Evolutionary conservation across 352 stramenopile species (phyloP).

Genomic region (Hyaloperonospora brassicae): DNA sequence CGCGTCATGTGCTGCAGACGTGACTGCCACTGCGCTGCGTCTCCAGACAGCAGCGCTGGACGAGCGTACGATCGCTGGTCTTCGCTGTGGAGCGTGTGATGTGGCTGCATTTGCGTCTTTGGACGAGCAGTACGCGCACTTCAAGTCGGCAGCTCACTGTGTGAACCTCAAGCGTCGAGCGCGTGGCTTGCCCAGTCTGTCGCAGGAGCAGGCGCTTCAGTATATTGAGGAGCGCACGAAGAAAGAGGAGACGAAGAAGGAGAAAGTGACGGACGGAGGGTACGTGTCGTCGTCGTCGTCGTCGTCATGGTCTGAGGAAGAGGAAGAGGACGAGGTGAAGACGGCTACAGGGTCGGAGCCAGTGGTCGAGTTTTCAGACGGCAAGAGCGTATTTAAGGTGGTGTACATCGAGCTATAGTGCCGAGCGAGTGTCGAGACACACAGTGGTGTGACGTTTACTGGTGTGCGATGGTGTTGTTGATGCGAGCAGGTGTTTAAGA

Average conservation of each 20-base stretch:
- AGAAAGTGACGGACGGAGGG: conserved; percentile 13
- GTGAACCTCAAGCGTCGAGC: conserved; percentile 74
- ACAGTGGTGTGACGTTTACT: background rate
- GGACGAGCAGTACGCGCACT: conserved; percentile 79
- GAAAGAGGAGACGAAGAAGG: conserved; percentile 23
- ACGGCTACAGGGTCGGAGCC: conserved; percentile 44
- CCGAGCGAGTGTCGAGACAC: background rate
- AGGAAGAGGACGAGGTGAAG: conserved; percentile 46
- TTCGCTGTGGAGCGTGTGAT: conserved; percentile 74
- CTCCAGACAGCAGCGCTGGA: conserved; percentile 28
- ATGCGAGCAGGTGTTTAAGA: conserved; percentile 51
- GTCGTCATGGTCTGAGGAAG: conserved; percentile 21
- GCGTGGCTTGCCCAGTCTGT: conserved; percentile 39
- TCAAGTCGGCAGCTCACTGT: conserved; percentile 77
- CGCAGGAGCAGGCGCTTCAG: conserved; percentile 30
- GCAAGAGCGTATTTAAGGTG: conserved; percentile 67
- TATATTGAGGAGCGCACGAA: conserved; percentile 14
- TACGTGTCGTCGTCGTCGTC: conserved; percentile 32
- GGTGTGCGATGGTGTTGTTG: background rate
- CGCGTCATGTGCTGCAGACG: conserved; percentile 3
- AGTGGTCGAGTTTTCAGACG: conserved; percentile 74
- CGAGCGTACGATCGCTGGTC: conserved; percentile 31
- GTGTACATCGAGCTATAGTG: background rate
- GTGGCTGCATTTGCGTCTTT: conserved; percentile 56
- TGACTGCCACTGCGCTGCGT: conserved; percentile 20